Percentiles rank a stretch among this genome's conserved stretches.
phyloP scores from a whole-genome alignment of 1,284 basidiomycete genomes.

The Melampsora larici-populina region DNA sequence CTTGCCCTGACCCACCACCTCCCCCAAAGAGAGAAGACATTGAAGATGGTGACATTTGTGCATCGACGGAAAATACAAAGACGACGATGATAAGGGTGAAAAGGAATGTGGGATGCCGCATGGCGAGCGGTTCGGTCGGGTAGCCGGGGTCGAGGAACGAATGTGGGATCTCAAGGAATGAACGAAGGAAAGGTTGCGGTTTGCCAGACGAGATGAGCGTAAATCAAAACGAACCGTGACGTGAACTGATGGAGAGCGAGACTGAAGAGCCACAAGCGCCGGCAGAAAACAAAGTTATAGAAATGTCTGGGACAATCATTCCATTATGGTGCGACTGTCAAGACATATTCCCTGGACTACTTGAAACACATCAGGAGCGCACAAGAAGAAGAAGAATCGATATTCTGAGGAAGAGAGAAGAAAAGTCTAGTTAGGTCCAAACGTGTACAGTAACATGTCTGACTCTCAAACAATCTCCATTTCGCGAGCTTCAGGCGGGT shows the following conservation, averaged over 20 bases:
- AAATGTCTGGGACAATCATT: neutral
- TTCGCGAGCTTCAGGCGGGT: neutral
- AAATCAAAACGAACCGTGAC: neutral
- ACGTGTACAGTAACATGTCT: neutral
- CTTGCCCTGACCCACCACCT: neutral
- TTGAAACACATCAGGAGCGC: constrained; percentile 3
- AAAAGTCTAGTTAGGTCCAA: neutral
- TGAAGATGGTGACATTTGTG: neutral
- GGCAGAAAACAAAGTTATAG: neutral
- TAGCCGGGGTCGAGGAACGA: neutral
- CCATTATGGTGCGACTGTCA: neutral
- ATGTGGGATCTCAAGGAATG: neutral
- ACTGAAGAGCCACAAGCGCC: neutral
- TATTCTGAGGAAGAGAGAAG: neutral
- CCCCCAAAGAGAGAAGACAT: neutral
- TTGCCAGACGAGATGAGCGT: neutral
- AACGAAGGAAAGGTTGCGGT: no score
- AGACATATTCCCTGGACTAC: neutral
- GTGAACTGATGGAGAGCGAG: neutral
- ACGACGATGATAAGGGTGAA: neutral
- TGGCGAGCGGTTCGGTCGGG: neutral
- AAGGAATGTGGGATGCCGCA: neutral
- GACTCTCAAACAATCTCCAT: neutral
- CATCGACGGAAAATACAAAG: neutral
- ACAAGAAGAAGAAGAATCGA: neutral